Evolutionary conservation across 345 rosid species (phyloP).

Genomic region (Eucalyptus sideroxylon): DNA sequence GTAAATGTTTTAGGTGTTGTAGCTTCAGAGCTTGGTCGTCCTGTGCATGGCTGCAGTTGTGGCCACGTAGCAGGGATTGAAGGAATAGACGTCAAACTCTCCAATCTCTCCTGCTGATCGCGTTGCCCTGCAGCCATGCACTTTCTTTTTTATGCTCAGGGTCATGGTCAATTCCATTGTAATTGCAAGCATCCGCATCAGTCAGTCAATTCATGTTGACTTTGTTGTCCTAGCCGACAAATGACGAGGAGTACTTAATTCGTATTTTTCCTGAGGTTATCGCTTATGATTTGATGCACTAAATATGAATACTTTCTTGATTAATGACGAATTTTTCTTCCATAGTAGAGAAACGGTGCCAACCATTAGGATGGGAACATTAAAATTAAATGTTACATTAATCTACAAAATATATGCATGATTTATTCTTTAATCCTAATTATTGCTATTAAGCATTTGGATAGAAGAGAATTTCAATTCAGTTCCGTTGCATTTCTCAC

Average conservation of each 20-base stretch:
- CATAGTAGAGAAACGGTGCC: neutral
- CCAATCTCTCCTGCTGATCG: no score
- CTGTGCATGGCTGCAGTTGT: no score
- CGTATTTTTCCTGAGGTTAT: no score
- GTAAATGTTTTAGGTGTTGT: neutral
- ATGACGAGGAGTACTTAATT: neutral
- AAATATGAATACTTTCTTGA: no score
- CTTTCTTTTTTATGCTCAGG: neutral
- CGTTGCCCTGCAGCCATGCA: no score
- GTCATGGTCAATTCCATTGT: neutral
- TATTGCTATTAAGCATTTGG: neutral
- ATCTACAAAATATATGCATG: neutral
- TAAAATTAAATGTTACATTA: neutral
- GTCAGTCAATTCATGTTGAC: neutral
- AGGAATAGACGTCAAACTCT: no score
- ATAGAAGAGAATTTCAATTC: neutral
- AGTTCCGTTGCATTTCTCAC: neutral
- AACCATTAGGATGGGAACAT: neutral
- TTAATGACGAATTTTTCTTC: neutral
- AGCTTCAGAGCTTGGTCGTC: neutral
- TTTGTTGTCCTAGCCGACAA: neutral
- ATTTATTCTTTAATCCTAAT: neutral
- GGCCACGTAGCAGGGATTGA: no score
- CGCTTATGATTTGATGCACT: no score
- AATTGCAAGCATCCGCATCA: neutral